These are phyloP conservation scores for Citrus australasica DNA, from an alignment of 345 rosid species.

Conservation along the genomic window DNA sequence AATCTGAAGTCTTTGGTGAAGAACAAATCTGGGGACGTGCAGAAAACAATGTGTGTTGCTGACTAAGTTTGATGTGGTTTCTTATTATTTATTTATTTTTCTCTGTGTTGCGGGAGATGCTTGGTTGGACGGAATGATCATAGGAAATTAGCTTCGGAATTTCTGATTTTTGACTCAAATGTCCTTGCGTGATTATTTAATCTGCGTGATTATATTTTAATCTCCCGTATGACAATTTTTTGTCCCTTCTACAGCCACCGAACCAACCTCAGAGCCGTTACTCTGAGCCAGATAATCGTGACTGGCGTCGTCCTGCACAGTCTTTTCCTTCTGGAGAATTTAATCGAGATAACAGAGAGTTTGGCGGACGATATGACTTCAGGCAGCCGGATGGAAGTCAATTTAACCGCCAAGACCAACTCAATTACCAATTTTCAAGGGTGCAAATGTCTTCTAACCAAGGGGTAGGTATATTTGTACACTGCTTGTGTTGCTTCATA, in stretches of 20 bases:
- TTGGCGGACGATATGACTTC: constrained; percentile 34
- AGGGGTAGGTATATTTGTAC: constrained; percentile 34
- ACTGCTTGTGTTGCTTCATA: not conserved
- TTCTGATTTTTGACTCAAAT: not conserved
- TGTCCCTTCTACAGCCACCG: constrained; percentile 30
- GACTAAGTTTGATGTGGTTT: constrained; percentile 1
- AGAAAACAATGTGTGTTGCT: constrained; percentile 55
- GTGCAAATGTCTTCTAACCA: constrained; percentile 49
- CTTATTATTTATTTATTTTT: not conserved
- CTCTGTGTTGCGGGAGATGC: not conserved
- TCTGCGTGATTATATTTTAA: not conserved
- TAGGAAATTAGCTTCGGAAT: not conserved
- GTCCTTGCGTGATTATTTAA: not conserved
- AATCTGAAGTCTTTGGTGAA: constrained; percentile 71
- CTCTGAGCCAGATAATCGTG: constrained; percentile 83
- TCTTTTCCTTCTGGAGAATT: constrained; percentile 53
- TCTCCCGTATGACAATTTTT: not conserved
- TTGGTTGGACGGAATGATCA: not conserved
- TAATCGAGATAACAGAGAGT: constrained; percentile 47
- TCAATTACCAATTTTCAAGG: constrained; percentile 41
- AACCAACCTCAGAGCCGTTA: constrained; percentile 58
- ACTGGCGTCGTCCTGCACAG: constrained; percentile 83
- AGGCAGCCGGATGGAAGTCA: constrained; percentile 46
- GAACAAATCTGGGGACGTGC: constrained; percentile 67
- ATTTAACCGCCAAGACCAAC: constrained; percentile 47